phyloP scores from a whole-genome alignment of 345 rosid genomes.

The Pistacia atlantica region DNA sequence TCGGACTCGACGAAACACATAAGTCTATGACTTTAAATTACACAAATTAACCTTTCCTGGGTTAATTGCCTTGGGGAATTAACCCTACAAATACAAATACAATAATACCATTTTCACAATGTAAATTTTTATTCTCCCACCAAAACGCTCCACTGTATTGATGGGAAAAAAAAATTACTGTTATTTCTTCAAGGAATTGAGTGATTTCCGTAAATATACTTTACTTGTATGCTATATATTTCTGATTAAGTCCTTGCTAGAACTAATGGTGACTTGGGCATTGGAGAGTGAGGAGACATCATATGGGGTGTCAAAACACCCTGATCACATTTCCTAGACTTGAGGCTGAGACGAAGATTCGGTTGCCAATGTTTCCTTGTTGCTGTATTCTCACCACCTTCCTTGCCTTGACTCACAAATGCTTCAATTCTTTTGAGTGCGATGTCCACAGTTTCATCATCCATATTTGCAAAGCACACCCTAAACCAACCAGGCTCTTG shows the following conservation, averaged over 20 bases:
- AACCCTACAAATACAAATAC: not conserved
- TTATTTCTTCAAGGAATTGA: not conserved
- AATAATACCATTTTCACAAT: not conserved
- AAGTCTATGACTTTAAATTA: not conserved
- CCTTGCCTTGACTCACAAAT: conserved; percentile 38
- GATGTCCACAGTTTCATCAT: conserved; percentile 53
- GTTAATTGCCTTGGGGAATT: conserved; percentile 5
- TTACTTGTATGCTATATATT: not conserved
- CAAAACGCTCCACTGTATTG: not conserved
- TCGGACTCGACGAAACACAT: not conserved
- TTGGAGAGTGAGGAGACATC: conserved; percentile 68
- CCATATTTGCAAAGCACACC: conserved; percentile 90
- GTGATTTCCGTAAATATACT: too few species aligned
- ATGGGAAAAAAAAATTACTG: conserved; percentile 1
- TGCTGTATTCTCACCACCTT: conserved; percentile 11
- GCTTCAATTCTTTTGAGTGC: conserved; percentile 60
- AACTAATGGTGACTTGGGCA: conserved; percentile 63
- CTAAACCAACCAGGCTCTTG: conserved; percentile 86
- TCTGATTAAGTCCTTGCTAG: conserved; percentile 33
- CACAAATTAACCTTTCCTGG: not conserved
- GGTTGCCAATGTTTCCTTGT: conserved; percentile 33
- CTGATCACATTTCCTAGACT: conserved; percentile 50
- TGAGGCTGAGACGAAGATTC: conserved; percentile 57
- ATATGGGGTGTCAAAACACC: conserved; percentile 43
- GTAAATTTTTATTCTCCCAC: not conserved